Percentiles rank a stretch among this genome's conserved stretches.
Conservation (phyloP, 1,284 basidiomycete species). For the Xanthoconium separans region DNA sequence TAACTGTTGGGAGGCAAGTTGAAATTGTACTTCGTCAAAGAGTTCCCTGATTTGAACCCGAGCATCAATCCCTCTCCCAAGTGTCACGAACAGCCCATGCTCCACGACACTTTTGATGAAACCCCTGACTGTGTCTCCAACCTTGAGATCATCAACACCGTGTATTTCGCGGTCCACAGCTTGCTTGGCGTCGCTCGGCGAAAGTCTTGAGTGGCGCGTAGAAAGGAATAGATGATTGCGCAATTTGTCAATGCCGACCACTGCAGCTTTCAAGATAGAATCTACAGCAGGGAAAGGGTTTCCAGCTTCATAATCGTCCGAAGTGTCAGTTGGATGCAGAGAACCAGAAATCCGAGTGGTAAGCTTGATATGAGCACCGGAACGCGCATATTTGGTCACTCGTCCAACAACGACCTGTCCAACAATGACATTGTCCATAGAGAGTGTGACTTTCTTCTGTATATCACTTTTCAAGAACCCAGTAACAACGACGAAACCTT, state of each 20-base stretch:
- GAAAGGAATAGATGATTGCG: constrained; percentile 72
- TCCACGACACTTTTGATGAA: constrained; percentile 88
- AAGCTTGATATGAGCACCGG: constrained; percentile 77
- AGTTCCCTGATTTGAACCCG: constrained; percentile 94
- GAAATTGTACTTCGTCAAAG: constrained; percentile 71
- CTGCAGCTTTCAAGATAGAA: constrained; percentile 66
- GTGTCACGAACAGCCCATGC: constrained; percentile 87
- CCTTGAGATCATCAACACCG: constrained; percentile 64
- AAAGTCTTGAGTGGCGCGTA: constrained; percentile 70
- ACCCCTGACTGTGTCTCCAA: constrained; percentile 77
- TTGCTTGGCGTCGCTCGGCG: constrained; percentile 46
- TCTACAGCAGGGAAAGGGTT: constrained; percentile 63
- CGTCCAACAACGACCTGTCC: constrained; percentile 79
- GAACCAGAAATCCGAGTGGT: constrained; percentile 68
- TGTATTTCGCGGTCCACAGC: constrained; percentile 72
- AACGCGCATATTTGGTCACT: constrained; percentile 66
- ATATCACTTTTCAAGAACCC: constrained; percentile 58
- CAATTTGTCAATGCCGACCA: constrained; percentile 67
- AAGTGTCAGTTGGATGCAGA: constrained; percentile 77
- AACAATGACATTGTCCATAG: constrained; percentile 62
- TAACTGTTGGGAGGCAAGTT: neutral
- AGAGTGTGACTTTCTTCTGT: constrained; percentile 51
- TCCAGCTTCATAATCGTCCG: constrained; percentile 73
- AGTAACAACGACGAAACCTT: constrained; percentile 85
- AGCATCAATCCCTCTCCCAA: constrained; percentile 83